Evolutionary conservation across 2,329 filamentous ascomycete genomes (phyloP), one percentile per base, ranked within the genome.

Genomic region (Hymenoscyphus albidus): DNA sequence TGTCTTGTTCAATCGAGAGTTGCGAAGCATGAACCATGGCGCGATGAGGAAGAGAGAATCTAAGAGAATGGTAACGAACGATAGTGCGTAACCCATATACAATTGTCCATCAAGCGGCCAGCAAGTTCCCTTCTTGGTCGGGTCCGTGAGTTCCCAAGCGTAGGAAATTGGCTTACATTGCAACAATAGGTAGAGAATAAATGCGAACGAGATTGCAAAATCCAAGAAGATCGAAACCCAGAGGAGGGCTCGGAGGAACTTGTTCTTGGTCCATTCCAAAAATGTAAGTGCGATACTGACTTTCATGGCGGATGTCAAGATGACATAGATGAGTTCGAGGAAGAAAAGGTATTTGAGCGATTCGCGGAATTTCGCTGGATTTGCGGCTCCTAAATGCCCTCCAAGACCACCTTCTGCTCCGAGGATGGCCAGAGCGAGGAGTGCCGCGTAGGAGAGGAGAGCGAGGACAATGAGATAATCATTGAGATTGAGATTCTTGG

Each of bases 21-120:
- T 62, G 18, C 63, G 63, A 5, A 86, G 85, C 78, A 93, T 98
- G 88, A 96, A 96, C 86, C 86, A 89, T 73, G 97, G 94, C 92
- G 96, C 97, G 67, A 92, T 95, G 80, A 89, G 81, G 51, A 93
- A 68, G 14, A 70, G 62, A 66, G 69, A 68, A 22, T 70, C 69
- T 31, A 70, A 54, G 5, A 40, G 63, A 56, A 70, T 62, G 13
- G 69, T 70, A 6, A 64, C 62, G 42, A 63, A 58, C 10, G 62
- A 70, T n/a, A 70, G 64, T 1, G 69, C 69, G 59, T 63, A 65
- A 62, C 69, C 69, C 27, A 70, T 62, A 18, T 64, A 59, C 9
- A 70, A 57, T 44, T 65, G 59, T 56, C 61, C 66, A 27, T 55
- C 61, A 13, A 58, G 39, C 5, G 62, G 59, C 59, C 59, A 39